Evolutionary conservation across 2,329 filamentous ascomycete species (phyloP), one percentile per base, ranked within the genome.

Genomic region (Aspergillus niger): DNA sequence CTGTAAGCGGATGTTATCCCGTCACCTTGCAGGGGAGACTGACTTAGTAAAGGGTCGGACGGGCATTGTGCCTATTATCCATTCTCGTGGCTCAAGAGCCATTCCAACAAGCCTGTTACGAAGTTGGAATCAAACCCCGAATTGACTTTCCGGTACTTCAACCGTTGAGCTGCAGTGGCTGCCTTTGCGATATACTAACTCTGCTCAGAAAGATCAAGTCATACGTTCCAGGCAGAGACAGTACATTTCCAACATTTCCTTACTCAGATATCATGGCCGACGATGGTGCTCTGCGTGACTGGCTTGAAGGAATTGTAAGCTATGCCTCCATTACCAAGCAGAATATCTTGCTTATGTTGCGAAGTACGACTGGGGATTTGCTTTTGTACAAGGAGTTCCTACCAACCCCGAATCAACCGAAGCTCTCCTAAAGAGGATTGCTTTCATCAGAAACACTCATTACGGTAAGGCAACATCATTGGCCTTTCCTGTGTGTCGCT

Each of bases 391-490:
- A 51, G 80, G 82, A 47, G 89, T 89, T 13, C 91, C 92, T 11
- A 80, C 86, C 1, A 83, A 83, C 5, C 90, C 91, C 0, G 82
- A 88, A 65, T 84, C 88, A 5, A 97, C 93, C 0, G 77, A 94
- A 75, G 74, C 80, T n/a, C 81, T 97, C 1, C 81, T 98, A 2
- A 85, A 91, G 70, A 86, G 87, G 57, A 96, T 99, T 64, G 86
- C 92, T 0, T 94, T 94, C 65, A 93, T 98, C 69, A 86, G 93
- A 17, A 83, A 89, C 63, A 99, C 95, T 0, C 95, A 98, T 74
- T 99, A 98, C 75, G 94, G 91, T 80, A 86, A 84, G n/a, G 2
- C 15, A 50, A 26, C n/a, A 13, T 47, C n/a, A 20, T 43, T 26
- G n/a, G 11, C 1, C 15, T 36, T 49, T 20, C 17, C 11, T 7